Evolutionary conservation across 805 yeast species (phyloP), one percentile per base, ranked within the genome.

Genomic region (Lachancea mirantina): DNA sequence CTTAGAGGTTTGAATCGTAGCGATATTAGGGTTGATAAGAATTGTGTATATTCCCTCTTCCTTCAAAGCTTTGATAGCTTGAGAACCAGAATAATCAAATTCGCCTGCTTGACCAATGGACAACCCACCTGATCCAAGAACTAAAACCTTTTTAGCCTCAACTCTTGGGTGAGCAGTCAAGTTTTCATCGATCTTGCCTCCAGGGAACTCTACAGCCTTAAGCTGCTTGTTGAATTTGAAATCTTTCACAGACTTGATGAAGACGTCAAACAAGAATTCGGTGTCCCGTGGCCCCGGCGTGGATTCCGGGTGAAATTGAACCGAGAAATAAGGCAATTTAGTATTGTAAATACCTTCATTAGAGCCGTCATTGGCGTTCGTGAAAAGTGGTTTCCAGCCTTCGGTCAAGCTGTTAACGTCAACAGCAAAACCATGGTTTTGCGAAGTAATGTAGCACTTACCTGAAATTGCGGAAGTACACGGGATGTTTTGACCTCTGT

Each of bases 71-170:
- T 92, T 92, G 65, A 92, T 92, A 39, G 98, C 98, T 67, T 92
- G 98, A 35, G 96, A 85, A 55, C 98, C 98, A 28, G 96, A 87
- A 67, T 92, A 92, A 62, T 92, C 98, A 55, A 92, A 92, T 66
- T 92, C 98, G 64, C 98, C 98, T 43, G 98, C 98, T 69, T 92
- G 98, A 46, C 98, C 98, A 58, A 92, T 92, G 36, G 95, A 84
- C 52, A 92, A 71, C 59, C 98, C 98, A 69, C 98, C 98, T 32
- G 96, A 88, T 52, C 98, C 98, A 52, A 92, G 74, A 38, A 87
- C 89, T 46, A 87, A 74, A 19, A 87, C 96, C 66, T 92, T 92
- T 72, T 87, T 85, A 49, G 80, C 94, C 37, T 80, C 69, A 24
- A 77, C 82, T 50, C 74, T 74, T 51, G 96, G 96, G 51, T 78